phyloP scores from a whole-genome alignment of 2,329 filamentous ascomycete genomes.

The Tolypocladium tropicale region DNA sequence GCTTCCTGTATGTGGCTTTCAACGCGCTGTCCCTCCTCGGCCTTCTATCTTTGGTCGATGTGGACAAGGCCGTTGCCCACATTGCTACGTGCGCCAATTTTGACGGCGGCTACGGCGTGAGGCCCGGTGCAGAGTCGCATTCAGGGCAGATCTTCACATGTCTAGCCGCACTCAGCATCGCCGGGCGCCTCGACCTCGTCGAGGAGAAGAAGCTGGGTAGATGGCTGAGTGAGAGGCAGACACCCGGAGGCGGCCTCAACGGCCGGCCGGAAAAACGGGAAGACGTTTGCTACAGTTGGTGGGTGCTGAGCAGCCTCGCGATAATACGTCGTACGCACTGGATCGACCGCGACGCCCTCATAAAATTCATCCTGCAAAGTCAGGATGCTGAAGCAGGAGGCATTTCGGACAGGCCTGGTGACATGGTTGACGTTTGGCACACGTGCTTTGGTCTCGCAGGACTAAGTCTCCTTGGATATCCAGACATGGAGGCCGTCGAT shows the following conservation, averaged over 20 bases:
- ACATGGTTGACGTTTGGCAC: constrained; percentile 97
- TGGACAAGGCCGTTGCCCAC: constrained; percentile 70
- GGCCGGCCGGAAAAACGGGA: constrained; percentile 91
- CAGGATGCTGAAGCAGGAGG: constrained; percentile 81
- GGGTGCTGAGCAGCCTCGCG: constrained; percentile 84
- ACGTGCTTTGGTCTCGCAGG: constrained; percentile 85
- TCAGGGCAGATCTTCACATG: constrained; percentile 95
- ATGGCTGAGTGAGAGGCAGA: constrained; percentile 90
- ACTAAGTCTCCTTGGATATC: constrained; percentile 70
- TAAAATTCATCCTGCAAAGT: constrained; percentile 73
- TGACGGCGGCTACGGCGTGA: constrained; percentile 86
- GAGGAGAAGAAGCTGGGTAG: constrained; percentile 72
- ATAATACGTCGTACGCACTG: constrained; percentile 85
- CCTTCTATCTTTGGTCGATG: constrained; percentile 62
- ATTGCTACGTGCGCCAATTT: constrained; percentile 81
- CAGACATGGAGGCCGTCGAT: constrained; percentile 70
- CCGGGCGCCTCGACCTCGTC: constrained; percentile 68
- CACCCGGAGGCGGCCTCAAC: constrained; percentile 80
- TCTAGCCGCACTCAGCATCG: constrained; percentile 76
- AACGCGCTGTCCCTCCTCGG: constrained; percentile 81
- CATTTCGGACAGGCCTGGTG: constrained; percentile 78
- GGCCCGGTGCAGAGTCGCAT: constrained; percentile 87
- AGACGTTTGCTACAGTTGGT: constrained; percentile 99
- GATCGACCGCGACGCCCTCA: constrained; percentile 78
- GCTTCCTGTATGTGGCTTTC: constrained; percentile 84